Evolutionary conservation across 306 rosid genomes (phyloP), one percentile per base, ranked within the genome.

Genomic region (Corylus americana): DNA sequence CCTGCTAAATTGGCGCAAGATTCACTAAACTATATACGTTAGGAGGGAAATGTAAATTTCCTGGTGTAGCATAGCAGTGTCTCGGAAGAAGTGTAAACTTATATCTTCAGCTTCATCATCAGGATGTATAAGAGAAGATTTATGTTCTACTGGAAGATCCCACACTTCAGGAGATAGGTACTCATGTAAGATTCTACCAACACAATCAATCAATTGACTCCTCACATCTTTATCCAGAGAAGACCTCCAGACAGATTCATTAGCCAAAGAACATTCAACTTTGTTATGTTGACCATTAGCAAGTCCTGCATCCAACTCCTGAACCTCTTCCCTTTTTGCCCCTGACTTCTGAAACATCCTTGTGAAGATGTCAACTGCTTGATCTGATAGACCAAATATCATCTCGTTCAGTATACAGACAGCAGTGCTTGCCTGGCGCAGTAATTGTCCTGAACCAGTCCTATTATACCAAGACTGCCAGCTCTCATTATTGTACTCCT

Each of bases 361-460:
- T 55, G 81, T 64, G 75, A 90, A 88, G 83, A 27, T 79, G 73
- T 80, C 78, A 69, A 80, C 74, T 78, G 97, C 89, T 78, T 83
- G 88, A 87, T 92, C 95, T 53, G 97, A 92, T 76, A 91, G 79
- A 73, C 98, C 98, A 87, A 83, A 94, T 78, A 94, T 85, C 72
- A 94, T 91, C 94, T 94, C 98, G 83, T 94, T 92, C 55, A 94
- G 83, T 87, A 94, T 92, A 79, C 97, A 94, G 13, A 83, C 97
- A 78, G 97, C 93, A 70, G 95, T 94, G 91, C 97, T 87, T 37
- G 97, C 97, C 86, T 92, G 97, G 73, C 95, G 93, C 79, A 94
- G 75, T 77, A 92, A 84, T 86, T 87, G 91, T 73, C 98, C 98
- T 20, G 95, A 92, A 84, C 94, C 97, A 78, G 86, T 89, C 84